These are phyloP conservation scores for Cutaneotrichosporon sp. DNA, from an alignment of 1,284 basidiomycete species.

Conservation along the genomic window DNA sequence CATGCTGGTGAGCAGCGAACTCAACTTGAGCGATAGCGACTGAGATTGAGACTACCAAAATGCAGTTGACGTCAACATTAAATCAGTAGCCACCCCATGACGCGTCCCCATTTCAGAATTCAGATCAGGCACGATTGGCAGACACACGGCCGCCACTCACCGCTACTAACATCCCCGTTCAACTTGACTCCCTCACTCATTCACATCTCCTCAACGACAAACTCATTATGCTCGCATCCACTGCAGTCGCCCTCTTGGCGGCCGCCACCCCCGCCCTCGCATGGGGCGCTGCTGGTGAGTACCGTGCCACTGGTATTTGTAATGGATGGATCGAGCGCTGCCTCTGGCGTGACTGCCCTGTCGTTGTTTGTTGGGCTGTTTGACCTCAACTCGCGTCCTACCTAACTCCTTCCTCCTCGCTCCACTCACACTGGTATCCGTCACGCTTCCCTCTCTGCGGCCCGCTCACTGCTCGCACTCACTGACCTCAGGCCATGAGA, in stretches of 20 bases:
- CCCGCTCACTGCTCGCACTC: background rate
- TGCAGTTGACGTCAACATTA: background rate
- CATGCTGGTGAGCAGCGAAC: too few relatives aligned
- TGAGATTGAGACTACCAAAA: too few relatives aligned
- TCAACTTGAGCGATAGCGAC: too few relatives aligned
- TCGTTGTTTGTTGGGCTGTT: background rate
- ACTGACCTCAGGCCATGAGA: slow-evolving; percentile 68
- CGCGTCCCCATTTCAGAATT: background rate
- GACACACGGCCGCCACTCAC: background rate
- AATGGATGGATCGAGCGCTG: background rate
- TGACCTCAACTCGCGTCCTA: background rate
- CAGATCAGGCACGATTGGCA: background rate
- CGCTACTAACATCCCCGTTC: background rate
- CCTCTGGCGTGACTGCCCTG: background rate
- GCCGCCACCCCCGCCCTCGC: slow-evolving; percentile 8
- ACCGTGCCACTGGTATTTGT: background rate
- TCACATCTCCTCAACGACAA: background rate
- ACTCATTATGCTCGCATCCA: slow-evolving; percentile 5
- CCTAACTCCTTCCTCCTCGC: background rate
- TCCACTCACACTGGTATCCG: background rate
- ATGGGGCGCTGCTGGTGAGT: slow-evolving; percentile 19
- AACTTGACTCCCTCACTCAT: background rate
- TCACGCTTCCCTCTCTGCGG: background rate
- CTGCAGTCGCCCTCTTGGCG: slow-evolving; percentile 12
- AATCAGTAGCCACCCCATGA: background rate